Base-by-base conservation (phyloP, 1,139 yeast genomes). In the Lodderomyces metapsilosis region DNA sequence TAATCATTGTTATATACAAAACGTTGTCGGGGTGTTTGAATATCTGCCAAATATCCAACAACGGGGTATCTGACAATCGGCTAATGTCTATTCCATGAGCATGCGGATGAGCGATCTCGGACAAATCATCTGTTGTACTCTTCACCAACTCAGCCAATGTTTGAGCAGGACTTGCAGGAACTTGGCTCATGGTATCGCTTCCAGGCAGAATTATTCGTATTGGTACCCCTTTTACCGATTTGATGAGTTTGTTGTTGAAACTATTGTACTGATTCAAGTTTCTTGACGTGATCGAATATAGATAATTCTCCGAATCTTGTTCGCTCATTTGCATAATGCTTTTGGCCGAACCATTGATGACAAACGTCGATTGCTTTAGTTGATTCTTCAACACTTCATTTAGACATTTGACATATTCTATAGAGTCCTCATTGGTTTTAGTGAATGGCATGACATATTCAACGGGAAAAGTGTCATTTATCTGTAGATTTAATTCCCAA, bases 21-120 rank as follows among this genome's bases (percentile, higher is more conserved):
- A 86, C 88, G 37, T 91, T 89, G 61, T 91, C 98, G 36, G 84
- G 62, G 52, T 81, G 82, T 53, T 72, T 69, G 47, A 85, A 75
- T 12, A 70, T 58, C 10, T 56, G 53, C 69, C 84, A 84, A 10
- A 88, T 50, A 4, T 79, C 83, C 9, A 59, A 54, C 10, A 88
- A 44, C 1, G 78, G 74, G 0, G 72, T 61, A 3, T 66, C 56
- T 41, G 71, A 42, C 0, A 68, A 34, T 1, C 49, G 34, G 2
- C 80, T 78, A 1, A 82, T 57, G 9, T 66, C 62, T 2, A 87
- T 72, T 0, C 96, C 96, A 43, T 88, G 95, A 5, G 80, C 61
- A 16, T 76, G 61, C 0, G 84, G 78, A 25, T 64, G 57, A 0
- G 79, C 76, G 3, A 82, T 76, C 3, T 37, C 38, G 1, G 76